Conservation (phyloP, 2,329 filamentous ascomycete genomes). For the Colletotrichum brevisporum region DNA sequence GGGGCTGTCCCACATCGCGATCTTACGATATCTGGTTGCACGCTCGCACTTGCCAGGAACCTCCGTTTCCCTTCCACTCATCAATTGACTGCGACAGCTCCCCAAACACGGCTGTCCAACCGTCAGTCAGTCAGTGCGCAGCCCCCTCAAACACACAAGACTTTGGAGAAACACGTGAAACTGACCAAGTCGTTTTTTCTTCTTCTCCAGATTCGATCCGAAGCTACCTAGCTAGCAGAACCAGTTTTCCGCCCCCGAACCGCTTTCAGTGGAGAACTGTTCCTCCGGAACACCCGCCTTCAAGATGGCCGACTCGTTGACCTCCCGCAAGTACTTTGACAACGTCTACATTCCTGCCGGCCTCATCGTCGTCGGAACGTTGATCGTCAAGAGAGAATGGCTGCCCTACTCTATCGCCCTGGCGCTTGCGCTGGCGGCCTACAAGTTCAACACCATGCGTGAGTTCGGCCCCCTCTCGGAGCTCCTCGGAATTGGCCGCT, state of each 20-base stretch:
- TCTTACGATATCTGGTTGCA: slow-evolving; percentile 36
- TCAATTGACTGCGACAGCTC: slow-evolving; percentile 28
- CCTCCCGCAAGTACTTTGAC: slow-evolving; percentile 77
- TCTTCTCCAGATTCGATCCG: slow-evolving; percentile 17
- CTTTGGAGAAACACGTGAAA: slow-evolving; percentile 2
- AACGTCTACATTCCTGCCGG: slow-evolving; percentile 88
- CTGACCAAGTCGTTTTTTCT: slow-evolving; percentile 9
- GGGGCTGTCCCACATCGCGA: slow-evolving; percentile 35
- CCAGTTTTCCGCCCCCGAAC: slow-evolving; percentile 5
- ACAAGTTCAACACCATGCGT: slow-evolving; percentile 82
- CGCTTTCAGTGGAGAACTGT: slow-evolving; percentile 33
- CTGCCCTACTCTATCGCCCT: slow-evolving; percentile 77
- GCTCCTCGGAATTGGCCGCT: slow-evolving; percentile 33
- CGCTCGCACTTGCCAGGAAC: slow-evolving; percentile 8
- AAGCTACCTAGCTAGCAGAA: slow-evolving; percentile 18
- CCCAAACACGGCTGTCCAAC: slow-evolving; percentile 10
- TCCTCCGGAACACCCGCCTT: slow-evolving; percentile 18
- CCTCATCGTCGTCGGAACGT: slow-evolving; percentile 81
- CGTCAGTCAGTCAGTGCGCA: slow-evolving; percentile 28
- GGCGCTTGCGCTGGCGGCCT: slow-evolving; percentile 75
- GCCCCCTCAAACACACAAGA: not conserved
- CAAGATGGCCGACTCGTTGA: slow-evolving; percentile 54
- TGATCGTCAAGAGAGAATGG: slow-evolving; percentile 85
- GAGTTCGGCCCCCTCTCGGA: slow-evolving; percentile 54
- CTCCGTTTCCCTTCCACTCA: slow-evolving; percentile 9